Conservation (phyloP, 176 grass and related monocot species). For the Themeda triandra region DNA sequence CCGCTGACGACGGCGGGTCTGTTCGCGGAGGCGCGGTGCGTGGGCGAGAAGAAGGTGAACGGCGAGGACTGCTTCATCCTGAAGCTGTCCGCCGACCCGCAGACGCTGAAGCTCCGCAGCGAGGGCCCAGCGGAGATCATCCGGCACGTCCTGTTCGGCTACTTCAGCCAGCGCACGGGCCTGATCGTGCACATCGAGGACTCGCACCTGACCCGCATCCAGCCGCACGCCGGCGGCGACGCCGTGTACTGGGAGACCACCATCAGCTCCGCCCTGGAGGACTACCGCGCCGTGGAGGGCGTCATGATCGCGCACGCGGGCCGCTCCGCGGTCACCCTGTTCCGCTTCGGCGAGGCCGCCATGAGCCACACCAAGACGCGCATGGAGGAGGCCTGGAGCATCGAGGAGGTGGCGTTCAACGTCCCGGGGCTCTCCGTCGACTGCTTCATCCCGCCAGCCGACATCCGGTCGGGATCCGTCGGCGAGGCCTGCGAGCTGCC, state of each 20-base stretch:
- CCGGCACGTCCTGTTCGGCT: constrained; percentile 84
- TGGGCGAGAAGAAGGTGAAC: constrained; percentile 86
- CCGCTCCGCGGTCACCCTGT: constrained; percentile 70
- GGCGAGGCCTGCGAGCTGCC: constrained; percentile 66
- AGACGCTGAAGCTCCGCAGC: constrained; percentile 79
- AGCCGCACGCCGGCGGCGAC: constrained; percentile 66
- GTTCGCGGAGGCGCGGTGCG: constrained; percentile 85
- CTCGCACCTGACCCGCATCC: constrained; percentile 87
- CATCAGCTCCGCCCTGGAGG: constrained; percentile 67
- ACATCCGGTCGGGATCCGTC: constrained; percentile 66
- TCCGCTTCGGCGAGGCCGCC: constrained; percentile 86
- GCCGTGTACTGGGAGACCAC: constrained; percentile 97
- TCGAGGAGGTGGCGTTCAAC: constrained; percentile 98
- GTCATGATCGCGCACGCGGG: constrained; percentile 87
- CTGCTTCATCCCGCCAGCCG: constrained; percentile 96
- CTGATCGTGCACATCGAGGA: constrained; percentile 88
- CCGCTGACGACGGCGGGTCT: constrained; percentile 69
- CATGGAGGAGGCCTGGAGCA: constrained; percentile 94
- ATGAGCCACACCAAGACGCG: constrained; percentile 95
- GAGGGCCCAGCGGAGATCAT: constrained; percentile 93
- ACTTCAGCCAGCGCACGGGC: constrained; percentile 92
- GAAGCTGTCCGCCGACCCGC: constrained; percentile 64
- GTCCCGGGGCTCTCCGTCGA: constrained; percentile 78
- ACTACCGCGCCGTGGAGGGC: constrained; percentile 81
- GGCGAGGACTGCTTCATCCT: constrained; percentile 99